Evolutionary conservation across 2,329 filamentous ascomycete genomes (phyloP), one percentile per base, ranked within the genome.

Genomic region (Didymosphaeria variabile): DNA sequence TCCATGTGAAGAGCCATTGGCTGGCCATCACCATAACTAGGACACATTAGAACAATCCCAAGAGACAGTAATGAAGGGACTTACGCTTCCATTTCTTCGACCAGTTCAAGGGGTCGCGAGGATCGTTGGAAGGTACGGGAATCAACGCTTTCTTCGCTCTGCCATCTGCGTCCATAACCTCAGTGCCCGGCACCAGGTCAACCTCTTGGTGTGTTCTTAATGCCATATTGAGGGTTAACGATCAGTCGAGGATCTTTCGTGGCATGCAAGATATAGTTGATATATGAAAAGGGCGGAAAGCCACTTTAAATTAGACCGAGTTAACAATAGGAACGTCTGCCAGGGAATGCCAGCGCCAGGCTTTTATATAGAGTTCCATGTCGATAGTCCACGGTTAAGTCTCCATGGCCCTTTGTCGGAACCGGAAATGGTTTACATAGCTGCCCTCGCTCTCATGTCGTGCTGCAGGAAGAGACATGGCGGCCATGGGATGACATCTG

Each of bases 1-100:
- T 79, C 75, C 79, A 82, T 12, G 80, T 76, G 59, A 80, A 80
- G 15, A 81, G 67, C 57, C 77, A 72, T 58, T 80, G 78, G 17
- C 76, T 77, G n/a, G 70, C 63, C 53, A 79, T 76, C 6, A 73
- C 75, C 53, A 72, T 72, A 38, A 79, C 74, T 76, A 32, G 6
- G 45, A 7, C 23, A 15, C 56, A 26, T 65, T 47, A 63, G 50
- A 34, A 40, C 7, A n/a, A 34, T 7, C 3, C 21, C 13, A 2
- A 15, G 3, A 26, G 44, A 21, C 13, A 6, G 12, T n/a, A 5
- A 26, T 2, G 21, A 1, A 26, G 26, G 15, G 21, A 66, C 70
- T 45, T 61, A 76, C 73, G 62, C 49, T 79, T 79, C 74, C 73
- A 77, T 55, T 60, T 57, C 34, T 54, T 71, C 1, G 72, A 72